A percentile compares a stretch with the other conserved stretches of the same genome.
Conservation (phyloP, 1,284 basidiomycete genomes). For the Singerocomus rubriflavus region DNA sequence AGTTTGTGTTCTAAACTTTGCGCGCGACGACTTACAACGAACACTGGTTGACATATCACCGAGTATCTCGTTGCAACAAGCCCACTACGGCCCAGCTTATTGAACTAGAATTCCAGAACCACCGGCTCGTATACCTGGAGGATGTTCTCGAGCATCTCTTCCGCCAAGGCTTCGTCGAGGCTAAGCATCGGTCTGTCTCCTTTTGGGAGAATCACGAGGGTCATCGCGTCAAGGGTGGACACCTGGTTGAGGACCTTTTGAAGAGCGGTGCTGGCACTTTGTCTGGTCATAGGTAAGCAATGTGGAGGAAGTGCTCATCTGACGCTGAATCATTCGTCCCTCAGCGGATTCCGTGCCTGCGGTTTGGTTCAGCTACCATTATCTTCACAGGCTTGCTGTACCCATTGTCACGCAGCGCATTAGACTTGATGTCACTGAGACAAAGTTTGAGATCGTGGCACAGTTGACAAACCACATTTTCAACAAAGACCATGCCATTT, state of each 20-base stretch:
- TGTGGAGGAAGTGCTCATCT: not conserved
- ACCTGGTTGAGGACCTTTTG: slow-evolving; percentile 39
- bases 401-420: slow-evolving; percentile 40
- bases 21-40: slow-evolving; percentile 35
- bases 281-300: slow-evolving; percentile 41
- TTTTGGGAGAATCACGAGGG: slow-evolving; percentile 45
- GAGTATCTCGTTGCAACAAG: slow-evolving; percentile 40
- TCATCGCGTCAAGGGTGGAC: slow-evolving; percentile 34
- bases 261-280: slow-evolving; percentile 41
- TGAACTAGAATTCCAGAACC: slow-evolving; percentile 40
- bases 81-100: slow-evolving; percentile 45
- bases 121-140: slow-evolving; percentile 42
- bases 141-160: slow-evolving; percentile 50
- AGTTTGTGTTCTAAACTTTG: not conserved
- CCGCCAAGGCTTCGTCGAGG: slow-evolving; percentile 43
- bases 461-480: slow-evolving; percentile 48
- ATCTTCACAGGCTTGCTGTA: slow-evolving; percentile 31
- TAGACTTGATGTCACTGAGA: slow-evolving; percentile 32
- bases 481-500: slow-evolving; percentile 34
- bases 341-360: slow-evolving; percentile 39
- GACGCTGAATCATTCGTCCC: not conserved
- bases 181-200: slow-evolving; percentile 38
- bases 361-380: slow-evolving; percentile 45
- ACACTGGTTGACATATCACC: slow-evolving; percentile 47
- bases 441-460: slow-evolving; percentile 37